phyloP scores from a whole-genome alignment of 345 rosid genomes.

The Arabidopsis arenosa region DNA sequence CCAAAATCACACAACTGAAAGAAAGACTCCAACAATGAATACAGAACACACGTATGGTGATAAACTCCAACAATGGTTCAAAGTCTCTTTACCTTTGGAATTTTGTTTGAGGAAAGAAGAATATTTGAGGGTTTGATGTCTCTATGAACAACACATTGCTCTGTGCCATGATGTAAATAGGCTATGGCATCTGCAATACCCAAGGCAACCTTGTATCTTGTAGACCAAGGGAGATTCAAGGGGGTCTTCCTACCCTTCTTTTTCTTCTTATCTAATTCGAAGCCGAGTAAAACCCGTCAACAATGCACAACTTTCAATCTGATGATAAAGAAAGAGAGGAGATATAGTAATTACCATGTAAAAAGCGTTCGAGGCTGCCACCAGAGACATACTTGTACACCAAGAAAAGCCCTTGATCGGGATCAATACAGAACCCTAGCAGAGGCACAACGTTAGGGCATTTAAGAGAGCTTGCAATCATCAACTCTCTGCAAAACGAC shows the following conservation, averaged over 20 bases:
- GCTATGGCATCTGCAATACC: slow-evolving; percentile 83
- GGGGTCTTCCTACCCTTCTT: slow-evolving; percentile 56
- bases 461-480: slow-evolving; percentile 94
- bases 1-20: slow-evolving; percentile 94
- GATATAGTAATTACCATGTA: slow-evolving; percentile 63
- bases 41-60: background rate
- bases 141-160: slow-evolving; percentile 90
- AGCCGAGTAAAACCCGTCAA: background rate
- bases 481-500: slow-evolving; percentile 93
- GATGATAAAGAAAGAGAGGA: background rate
- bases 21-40: background rate
- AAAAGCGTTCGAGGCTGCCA: slow-evolving; percentile 81
- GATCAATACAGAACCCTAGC: slow-evolving; percentile 88
- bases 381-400: slow-evolving; percentile 91
- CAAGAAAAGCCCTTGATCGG: slow-evolving; percentile 87
- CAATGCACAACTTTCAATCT: background rate
- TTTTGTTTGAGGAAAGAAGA: slow-evolving; percentile 87
- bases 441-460: slow-evolving; percentile 76
- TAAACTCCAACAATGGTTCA: background rate
- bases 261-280: slow-evolving; percentile 67
- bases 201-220: slow-evolving; percentile 80
- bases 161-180: slow-evolving; percentile 83
- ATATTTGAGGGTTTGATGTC: slow-evolving; percentile 95
- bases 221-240: slow-evolving; percentile 66
- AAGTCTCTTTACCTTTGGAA: slow-evolving; percentile 61